Evolutionary conservation across 805 yeast species (phyloP), one percentile per base, ranked within the genome.

Genomic region (Allodekkera sacchari): DNA sequence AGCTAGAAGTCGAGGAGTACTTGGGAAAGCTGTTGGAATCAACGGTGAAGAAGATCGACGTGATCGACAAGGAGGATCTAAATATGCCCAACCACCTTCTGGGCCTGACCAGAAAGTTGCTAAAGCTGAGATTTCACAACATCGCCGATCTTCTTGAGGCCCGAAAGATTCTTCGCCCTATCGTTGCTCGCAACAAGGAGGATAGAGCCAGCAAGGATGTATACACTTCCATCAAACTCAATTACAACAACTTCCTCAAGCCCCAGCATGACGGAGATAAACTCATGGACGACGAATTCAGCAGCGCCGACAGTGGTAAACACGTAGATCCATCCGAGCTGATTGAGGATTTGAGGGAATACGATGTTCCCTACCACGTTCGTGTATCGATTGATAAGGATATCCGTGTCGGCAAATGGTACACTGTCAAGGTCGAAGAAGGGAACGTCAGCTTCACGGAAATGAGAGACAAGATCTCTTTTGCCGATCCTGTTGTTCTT

Each of bases 331-430:
- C 88, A 4, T 63, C 77, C 3, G 74, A 74, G 22, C 66, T 66
- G 29, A 71, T 92, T 11, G 77, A 76, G 33, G 97, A 89, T 46
- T 71, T 92, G 20, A 66, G 89, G 43, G 99, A 92, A 53, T 87
- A 83, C 44, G 99, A 92, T 52, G 97, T 92, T 4, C 98, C 98
- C 0, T 92, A 83, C 48, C 95, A 88, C 51, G 96, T 88, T 3
- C 71, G 99, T 38, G 96, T 92, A 0, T 77, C 95, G n/a, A 92
- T 94, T 17, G 98, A 94, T 54, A 69, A 71, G 36, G 68, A 83
- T 45, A 63, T 89, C 17, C 68, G 98, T 40, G 94, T 88, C 7
- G 97, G 98, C 12, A 88, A 88, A 56, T 92, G 99, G 99, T 92
- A 89, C 53, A 69, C 72, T 18, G 89, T 88, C 2, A 71, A 71